A percentile compares a stretch with the other conserved stretches of the same genome.
Evolutionary conservation across 2,329 filamentous ascomycete species (phyloP).

Genomic region (Beauveria pseudobassiana): DNA sequence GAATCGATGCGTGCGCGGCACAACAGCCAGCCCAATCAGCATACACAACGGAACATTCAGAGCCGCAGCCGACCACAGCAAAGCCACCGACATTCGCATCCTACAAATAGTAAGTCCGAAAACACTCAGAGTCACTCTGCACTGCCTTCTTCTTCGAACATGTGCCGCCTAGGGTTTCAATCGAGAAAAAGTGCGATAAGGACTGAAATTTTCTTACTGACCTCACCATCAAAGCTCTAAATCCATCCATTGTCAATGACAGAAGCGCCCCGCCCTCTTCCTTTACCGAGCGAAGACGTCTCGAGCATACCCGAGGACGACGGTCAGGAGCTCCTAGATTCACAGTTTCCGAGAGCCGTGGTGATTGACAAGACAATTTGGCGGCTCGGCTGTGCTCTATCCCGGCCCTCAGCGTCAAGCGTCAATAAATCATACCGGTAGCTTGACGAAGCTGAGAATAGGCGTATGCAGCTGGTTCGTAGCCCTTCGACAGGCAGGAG

Average conservation of each 20-base stretch:
- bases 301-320: slow-evolving; percentile 20
- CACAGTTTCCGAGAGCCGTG: slow-evolving; percentile 16
- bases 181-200: too few relatives aligned
- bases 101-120: background rate
- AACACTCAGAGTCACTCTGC: background rate
- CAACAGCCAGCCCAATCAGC: background rate
- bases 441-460: slow-evolving; percentile 27
- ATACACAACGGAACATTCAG: background rate
- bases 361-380: slow-evolving; percentile 8
- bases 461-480: slow-evolving; percentile 38
- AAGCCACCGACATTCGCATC: background rate
- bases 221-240: background rate
- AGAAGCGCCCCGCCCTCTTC: slow-evolving; percentile 10
- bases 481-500: slow-evolving; percentile 35
- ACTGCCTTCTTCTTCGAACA: too few relatives aligned
- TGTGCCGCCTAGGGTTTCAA: too few relatives aligned
- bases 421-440: slow-evolving; percentile 10
- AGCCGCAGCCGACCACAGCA: background rate
- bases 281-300: slow-evolving; percentile 20
- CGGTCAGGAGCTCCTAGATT: slow-evolving; percentile 19
- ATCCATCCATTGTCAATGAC: background rate
- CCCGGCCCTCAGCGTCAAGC: slow-evolving; percentile 4
- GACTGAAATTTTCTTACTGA: background rate
- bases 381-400: background rate
- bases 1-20: background rate